Evolutionary conservation across 306 rosid species (phyloP), one percentile per base, ranked within the genome.

Genomic region (Styphnolobium japonicum): DNA sequence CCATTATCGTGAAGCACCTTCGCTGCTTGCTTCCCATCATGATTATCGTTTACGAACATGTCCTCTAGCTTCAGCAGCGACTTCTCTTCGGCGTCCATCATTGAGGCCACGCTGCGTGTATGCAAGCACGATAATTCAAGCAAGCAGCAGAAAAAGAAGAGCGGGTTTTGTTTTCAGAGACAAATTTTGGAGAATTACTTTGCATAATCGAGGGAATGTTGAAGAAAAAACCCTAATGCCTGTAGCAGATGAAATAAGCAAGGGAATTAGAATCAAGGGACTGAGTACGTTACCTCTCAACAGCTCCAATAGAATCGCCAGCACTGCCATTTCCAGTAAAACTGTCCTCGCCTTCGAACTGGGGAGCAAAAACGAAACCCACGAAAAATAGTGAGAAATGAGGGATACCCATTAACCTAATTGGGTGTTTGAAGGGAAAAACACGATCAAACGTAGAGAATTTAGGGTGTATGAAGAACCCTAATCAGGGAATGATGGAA

Each of bases 291-390:
- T 81, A 94, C 97, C 97, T 92, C 36, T 88, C 85, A 12, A 79
- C 81, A 45, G 94, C 90, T 83, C 84, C 90, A 37, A 64, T 29
- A 3, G 91, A 89, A 82, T 85, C 90, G n/a, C 81, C 85, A 1
- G 74, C 73, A 69, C 86, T 88, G 37, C 67, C 90, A 72, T 83
- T 77, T 55, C 62, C 88, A 9, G 81, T 31, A 81, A 87, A 81
- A 72, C 75, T 79, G 10, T 77, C 80, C 29, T 77, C 88, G 27
- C 10, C 85, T 21, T 83, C 92, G 53, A 76, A 70, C 98, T 94
- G 51, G 11, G 25, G 19, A 57, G 64, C 5, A 3, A 33, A 10
- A 67, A 39, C 4, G 9, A 57, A 55, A 23, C 56, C 36, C 33
- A 1, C 37, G 75, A 58, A 36, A 66, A 82, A 86, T 10, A 77